phyloP scores from a whole-genome alignment of 257 asterid species.

The Nemophila menziesii region DNA sequence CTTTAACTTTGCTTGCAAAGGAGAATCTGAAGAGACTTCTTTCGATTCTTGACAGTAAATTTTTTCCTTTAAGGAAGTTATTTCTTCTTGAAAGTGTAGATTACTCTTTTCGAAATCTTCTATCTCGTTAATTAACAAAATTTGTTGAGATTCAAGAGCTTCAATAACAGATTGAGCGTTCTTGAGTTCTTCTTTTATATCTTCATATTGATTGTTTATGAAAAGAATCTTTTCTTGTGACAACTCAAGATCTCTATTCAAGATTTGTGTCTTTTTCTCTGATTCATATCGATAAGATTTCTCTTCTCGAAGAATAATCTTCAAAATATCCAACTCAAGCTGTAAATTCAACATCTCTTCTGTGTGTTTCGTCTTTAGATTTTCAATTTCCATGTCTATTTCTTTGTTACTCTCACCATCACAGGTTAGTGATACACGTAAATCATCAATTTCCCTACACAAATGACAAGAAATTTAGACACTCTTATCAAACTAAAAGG shows the following conservation, averaged over 20 bases:
- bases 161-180: constrained; percentile 52
- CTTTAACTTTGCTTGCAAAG: constrained; percentile 58
- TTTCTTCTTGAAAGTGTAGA: constrained; percentile 35
- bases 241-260: constrained; percentile 43
- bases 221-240: constrained; percentile 38
- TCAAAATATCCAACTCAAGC: constrained; percentile 78
- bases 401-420: constrained; percentile 39
- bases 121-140: constrained; percentile 51
- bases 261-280: constrained; percentile 40
- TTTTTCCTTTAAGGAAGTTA: constrained; percentile 41
- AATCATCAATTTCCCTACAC: constrained; percentile 56
- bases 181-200: constrained; percentile 45
- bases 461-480: constrained; percentile 6
- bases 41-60: constrained; percentile 22
- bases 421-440: constrained; percentile 29
- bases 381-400: constrained; percentile 18
- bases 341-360: constrained; percentile 67
- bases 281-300: constrained; percentile 37
- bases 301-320: constrained; percentile 72
- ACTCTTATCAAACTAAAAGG: background rate
- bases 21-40: constrained; percentile 42
- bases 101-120: constrained; percentile 54
- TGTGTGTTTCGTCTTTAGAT: constrained; percentile 16
- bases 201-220: constrained; percentile 34
- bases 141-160: constrained; percentile 88